Evolutionary conservation across 2,329 filamentous ascomycete genomes (phyloP).

Genomic region (Diaporthe aspalathi): DNA sequence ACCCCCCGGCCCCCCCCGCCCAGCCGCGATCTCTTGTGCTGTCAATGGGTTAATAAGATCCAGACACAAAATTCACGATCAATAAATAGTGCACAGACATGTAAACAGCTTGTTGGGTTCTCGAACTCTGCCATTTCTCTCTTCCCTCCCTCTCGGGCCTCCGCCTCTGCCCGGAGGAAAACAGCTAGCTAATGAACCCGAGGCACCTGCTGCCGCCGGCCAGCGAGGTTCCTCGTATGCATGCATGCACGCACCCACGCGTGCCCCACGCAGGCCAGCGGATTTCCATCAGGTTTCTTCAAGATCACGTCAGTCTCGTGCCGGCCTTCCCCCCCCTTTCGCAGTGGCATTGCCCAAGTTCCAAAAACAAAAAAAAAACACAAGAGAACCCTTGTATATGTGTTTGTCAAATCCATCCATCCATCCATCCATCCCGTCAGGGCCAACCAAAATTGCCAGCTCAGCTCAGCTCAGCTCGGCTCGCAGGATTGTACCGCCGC

Average conservation of each 20-base stretch:
- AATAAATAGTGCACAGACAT: too few species aligned
- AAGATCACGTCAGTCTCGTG: conserved; percentile 4
- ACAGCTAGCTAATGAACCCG: not conserved
- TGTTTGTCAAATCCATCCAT: not conserved
- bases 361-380: not conserved
- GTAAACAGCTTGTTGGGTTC: too few species aligned
- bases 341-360: not conserved
- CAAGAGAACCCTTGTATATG: not conserved
- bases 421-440: not conserved
- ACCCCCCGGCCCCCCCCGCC: too few species aligned
- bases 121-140: too few species aligned
- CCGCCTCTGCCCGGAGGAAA: not conserved
- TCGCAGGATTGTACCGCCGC: too few species aligned
- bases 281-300: not conserved
- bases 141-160: too few species aligned
- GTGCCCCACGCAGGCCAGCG: not conserved
- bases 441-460: not conserved
- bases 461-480: conserved; percentile 24
- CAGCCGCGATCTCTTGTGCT: not conserved
- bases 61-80: too few species aligned
- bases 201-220: too few species aligned
- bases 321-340: not conserved
- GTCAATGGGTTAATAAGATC: too few species aligned
- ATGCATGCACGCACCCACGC: too few species aligned
- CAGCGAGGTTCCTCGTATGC: not conserved